phyloP scores from a whole-genome alignment of 1,284 basidiomycete genomes.

The Schizopora paradoxa region DNA sequence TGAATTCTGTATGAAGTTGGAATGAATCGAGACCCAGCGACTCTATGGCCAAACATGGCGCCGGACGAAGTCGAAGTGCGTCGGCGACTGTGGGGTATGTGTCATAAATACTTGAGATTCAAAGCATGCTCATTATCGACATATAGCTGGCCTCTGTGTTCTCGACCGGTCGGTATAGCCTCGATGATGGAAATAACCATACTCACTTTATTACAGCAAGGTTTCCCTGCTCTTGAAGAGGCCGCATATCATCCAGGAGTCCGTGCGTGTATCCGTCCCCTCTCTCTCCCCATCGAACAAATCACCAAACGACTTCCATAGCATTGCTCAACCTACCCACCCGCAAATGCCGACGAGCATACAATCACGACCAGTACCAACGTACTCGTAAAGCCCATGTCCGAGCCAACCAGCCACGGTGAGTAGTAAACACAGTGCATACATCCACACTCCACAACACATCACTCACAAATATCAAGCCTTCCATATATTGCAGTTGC shows the following conservation, averaged over 20 bases:
- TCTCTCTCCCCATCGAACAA: too few species aligned
- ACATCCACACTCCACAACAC: too few species aligned
- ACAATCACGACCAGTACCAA: too few species aligned
- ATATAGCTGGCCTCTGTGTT: conserved; percentile 23
- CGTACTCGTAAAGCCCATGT: too few species aligned
- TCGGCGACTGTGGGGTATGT: conserved; percentile 24
- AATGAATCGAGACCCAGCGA: conserved; percentile 23
- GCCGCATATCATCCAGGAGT: conserved; percentile 24
- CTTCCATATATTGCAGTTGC: too few species aligned
- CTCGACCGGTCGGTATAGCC: conserved; percentile 19
- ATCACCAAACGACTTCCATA: too few species aligned
- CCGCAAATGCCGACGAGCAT: too few species aligned
- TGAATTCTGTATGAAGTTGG: conserved; percentile 20
- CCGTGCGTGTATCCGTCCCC: too few species aligned
- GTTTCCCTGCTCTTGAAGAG: conserved; percentile 19
- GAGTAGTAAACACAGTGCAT: too few species aligned
- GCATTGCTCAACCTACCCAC: too few species aligned
- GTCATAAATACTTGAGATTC: conserved; percentile 1
- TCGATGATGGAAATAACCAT: not conserved
- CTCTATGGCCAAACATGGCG: conserved; percentile 21
- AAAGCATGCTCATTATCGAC: not conserved
- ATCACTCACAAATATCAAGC: too few species aligned
- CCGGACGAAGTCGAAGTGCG: conserved; percentile 23
- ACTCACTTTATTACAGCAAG: conserved; percentile 10
- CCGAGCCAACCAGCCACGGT: too few species aligned